Base-by-base conservation (phyloP, 2,329 filamentous ascomycete species). In the Microthyrium microscopicum region DNA sequence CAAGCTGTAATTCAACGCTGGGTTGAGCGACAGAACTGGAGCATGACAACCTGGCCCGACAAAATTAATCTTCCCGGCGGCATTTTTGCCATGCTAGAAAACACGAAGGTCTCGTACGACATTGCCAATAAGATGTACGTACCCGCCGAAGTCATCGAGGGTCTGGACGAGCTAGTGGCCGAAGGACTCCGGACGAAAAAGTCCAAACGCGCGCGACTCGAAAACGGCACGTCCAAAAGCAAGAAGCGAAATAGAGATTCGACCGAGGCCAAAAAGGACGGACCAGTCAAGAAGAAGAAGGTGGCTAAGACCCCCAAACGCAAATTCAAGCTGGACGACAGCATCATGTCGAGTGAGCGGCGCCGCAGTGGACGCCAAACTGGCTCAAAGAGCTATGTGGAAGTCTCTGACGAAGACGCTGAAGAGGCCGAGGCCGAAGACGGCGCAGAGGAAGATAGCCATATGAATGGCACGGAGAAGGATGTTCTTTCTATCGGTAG, bases 101-200 rank as follows among this genome's bases (percentile, higher is more conserved):
- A 70, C 40, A 84, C 91, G 46, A 70, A 77, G 20, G 69, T 73
- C 31, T 85, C 85, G 1, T 79, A 89, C 48, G 72, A 81, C 46
- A 84, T 93, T 47, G 83, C 85, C 0, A 76, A 83, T 52, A 91
- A 78, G 61, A 76, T 78, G 38, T 93, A 79, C 50, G 66, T 93
- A 8, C 77, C 82, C 1, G 77, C 84, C 11, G 77, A 76, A 17
- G 55, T 64, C 4, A 77, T 82, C 26, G 77, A 85, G 38, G 66
- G 70, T 34, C 62, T 95, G 19, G 85, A 94, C 43, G 71, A 74
- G 15, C 54, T 84, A 29, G 81, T 94, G 38, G 73, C 75, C 45
- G 74, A 53, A 26, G 60, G 58, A 12, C 58, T 91, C 52, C 83
- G 77, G 61, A 61, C 60, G 20, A 70, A 63, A 55, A n/a, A 64